These are phyloP conservation scores for Colletotrichum gigasporum DNA, from an alignment of 2,329 filamentous ascomycete species.

Conservation along the genomic window DNA sequence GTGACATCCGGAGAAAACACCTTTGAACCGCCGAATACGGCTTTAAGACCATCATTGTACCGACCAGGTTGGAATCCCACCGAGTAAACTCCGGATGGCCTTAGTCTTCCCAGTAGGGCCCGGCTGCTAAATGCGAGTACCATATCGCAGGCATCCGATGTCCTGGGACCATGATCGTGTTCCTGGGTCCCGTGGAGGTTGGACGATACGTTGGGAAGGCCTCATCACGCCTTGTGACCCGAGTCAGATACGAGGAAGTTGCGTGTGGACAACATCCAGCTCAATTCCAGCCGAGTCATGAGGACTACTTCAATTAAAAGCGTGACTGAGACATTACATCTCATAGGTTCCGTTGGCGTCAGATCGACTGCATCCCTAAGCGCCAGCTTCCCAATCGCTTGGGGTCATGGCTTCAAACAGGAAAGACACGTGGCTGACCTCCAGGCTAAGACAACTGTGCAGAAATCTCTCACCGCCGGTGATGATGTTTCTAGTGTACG, in stretches of 20 bases:
- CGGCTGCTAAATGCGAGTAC: background rate
- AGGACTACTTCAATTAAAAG: background rate
- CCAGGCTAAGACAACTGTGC: background rate
- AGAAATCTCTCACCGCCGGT: background rate
- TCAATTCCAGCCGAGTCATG: background rate
- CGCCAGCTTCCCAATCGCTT: background rate
- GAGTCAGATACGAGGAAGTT: background rate
- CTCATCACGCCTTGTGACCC: background rate
- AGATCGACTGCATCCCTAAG: constrained; percentile 6
- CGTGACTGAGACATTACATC: constrained; percentile 6
- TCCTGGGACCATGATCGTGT: background rate
- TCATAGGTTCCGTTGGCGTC: background rate
- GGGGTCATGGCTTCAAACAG: background rate
- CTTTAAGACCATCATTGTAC: too few species aligned
- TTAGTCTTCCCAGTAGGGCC: background rate
- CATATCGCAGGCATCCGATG: background rate
- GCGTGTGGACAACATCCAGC: too few species aligned
- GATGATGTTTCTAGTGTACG: background rate
- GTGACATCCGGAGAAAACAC: background rate
- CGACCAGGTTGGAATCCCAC: background rate
- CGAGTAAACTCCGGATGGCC: background rate
- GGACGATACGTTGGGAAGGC: background rate
- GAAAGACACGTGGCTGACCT: background rate
- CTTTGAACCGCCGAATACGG: too few species aligned
- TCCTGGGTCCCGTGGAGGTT: background rate